Base-by-base conservation (phyloP, 805 yeast genomes). In the Schwanniomyces pseudopolymorphus region DNA sequence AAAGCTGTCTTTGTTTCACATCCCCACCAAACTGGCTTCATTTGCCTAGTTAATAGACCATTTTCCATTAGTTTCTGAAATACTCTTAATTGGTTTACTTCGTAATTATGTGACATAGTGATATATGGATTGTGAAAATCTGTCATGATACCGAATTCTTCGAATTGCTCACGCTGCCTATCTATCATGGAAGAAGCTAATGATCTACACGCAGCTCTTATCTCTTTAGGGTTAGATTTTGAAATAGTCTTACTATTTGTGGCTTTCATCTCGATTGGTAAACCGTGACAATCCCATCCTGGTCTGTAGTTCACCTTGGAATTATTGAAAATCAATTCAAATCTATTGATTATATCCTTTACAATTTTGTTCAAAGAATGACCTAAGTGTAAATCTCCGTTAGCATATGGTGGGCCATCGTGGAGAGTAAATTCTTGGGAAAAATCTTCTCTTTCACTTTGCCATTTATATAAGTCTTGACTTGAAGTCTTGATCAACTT, bases 201-300 rank as follows among this genome's bases (percentile, higher is more conserved):
- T 21, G 72, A 69, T 33, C 79, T 64, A 16, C 97, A 94, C 14
- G 79, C 65, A n/a, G 69, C 60, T 38, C 97, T 75, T 11, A 87
- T 77, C 43, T 85, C 84, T n/a, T 69, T 56, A 0, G 79, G 70
- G 19, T 76, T 61, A 6, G 75, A 44, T 16, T 59, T 58, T 2
- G 59, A 25, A 44, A 54, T 57, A 24, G 53, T 58, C 59, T 36
- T 61, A 39, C 40, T 54, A 42, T 52, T 69, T 60, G 63, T 40
- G 0, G 96, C 96, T 57, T 90, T 91, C 61, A 89, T 73, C 64
- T 94, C 99, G 51, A 94, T 94, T 1, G 99, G 99, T 33, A 94
- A 71, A 0, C 99, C 99, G 69, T 94, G 99, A 60, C 99, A 94
- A 63, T 94, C 99, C 98, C 99, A 94, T 0, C 99, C 99, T 0